Conservation (phyloP, 108 stramenopile species). For the Nitzschia inconspicua region DNA sequence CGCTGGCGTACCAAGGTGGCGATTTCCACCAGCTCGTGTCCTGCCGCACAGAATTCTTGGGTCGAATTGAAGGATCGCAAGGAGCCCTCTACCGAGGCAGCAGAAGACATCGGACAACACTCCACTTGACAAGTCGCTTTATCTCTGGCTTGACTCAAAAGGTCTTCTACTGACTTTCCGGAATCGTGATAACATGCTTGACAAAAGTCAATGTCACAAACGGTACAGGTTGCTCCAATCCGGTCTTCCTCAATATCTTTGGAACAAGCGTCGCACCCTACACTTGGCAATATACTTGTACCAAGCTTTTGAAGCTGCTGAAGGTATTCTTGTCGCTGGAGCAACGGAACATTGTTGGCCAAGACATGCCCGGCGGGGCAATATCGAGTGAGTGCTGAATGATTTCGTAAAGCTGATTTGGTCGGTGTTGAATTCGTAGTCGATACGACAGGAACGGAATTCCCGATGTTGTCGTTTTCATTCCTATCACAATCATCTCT, state of each 20-base stretch:
- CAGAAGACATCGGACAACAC: too few relatives aligned
- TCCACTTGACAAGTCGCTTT: too few relatives aligned
- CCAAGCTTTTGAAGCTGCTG: not conserved
- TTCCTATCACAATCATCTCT: slow-evolving; percentile 7
- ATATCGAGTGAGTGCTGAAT: slow-evolving; percentile 3
- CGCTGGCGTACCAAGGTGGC: slow-evolving; percentile 13
- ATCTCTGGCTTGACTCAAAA: not conserved
- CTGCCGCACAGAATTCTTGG: slow-evolving; percentile 15
- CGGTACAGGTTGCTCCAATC: slow-evolving; percentile 1
- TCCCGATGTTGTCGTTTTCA: not conserved
- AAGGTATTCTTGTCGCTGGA: slow-evolving; percentile 4
- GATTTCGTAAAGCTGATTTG: slow-evolving; percentile 7
- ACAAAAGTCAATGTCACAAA: slow-evolving; percentile 16
- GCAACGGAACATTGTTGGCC: not conserved
- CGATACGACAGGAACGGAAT: too few relatives aligned
- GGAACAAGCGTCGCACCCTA: slow-evolving; percentile 6
- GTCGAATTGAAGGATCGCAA: slow-evolving; percentile 10
- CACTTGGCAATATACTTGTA: not conserved
- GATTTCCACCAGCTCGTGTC: slow-evolving; percentile 13
- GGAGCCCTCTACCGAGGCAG: not conserved
- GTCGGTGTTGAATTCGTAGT: too few relatives aligned
- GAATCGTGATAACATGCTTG: slow-evolving; percentile 7
- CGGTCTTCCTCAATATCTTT: slow-evolving; percentile 1
- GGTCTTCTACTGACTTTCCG: slow-evolving; percentile 7
- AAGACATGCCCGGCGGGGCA: slow-evolving; percentile 14